Base-by-base conservation (phyloP, 371 early-diverging fungal genomes). In the Syncephalastrum racemosum region DNA sequence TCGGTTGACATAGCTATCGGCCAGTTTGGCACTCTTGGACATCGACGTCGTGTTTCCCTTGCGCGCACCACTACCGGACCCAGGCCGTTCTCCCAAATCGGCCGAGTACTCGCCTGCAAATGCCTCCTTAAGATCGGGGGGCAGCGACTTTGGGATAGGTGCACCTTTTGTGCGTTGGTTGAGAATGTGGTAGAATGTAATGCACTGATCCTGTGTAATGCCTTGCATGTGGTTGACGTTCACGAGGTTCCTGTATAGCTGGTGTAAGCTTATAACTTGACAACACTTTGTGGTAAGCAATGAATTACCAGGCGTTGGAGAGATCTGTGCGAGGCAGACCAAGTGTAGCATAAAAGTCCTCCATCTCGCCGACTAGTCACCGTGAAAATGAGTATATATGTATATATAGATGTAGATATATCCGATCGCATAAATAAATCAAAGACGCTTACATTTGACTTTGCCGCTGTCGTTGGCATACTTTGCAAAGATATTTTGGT, bases 171-270 rank as follows among this genome's bases (percentile, higher is more conserved):
- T 73, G 25, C 83, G 76, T 52, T 84, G 83, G 63, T 86, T 84
- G 24, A 86, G 60, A 19, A 86, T 71, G 46, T 86, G 86, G 41
- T 79, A 82, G 55, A 81, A 83, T 48, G 73, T 74, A 42, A 86
- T 65, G 43, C 83, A 82, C 63, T 83, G 84, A 53, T 86, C 86
- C 65, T 82, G 82, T 12, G 83, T 83, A 20, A 86, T 71, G 42
- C 77, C 76, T 58, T 82, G 82, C 10, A 81, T 75, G 46, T 80
- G 78, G 47, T 86, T 84, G 4, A 86, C 86, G 61, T 86, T 82
- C 19, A 84, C 81, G 8, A 84, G 59, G 1, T 80, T 70, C 83
- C 84, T 84, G 22, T 8, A 20, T 19, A 3, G 15, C 10, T 31
- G 12, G 10, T 5, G 10, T 31, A 5, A 31, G 10, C 3, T 31